phyloP scores from a whole-genome alignment of 108 stramenopile genomes.

The Nannochloropsis oceanica region DNA sequence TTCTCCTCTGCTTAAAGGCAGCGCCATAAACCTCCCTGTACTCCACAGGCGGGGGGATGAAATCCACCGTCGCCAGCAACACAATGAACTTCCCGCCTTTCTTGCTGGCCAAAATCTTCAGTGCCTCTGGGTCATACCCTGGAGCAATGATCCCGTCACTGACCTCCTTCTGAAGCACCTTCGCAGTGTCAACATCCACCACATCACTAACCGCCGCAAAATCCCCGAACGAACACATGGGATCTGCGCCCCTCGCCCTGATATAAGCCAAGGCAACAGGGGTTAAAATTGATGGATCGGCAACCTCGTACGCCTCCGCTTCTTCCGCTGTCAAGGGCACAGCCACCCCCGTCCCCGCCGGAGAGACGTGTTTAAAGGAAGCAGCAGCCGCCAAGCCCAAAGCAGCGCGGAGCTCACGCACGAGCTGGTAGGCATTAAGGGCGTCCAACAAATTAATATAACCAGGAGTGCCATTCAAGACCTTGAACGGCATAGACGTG shows the following conservation, averaged over 20 bases:
- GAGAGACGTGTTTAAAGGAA: conserved; percentile 94
- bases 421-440: conserved; percentile 92
- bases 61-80: conserved; percentile 66
- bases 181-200: conserved; percentile 91
- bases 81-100: conserved; percentile 97
- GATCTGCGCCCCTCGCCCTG: conserved; percentile 93
- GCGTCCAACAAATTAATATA: conserved; percentile 98
- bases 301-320: conserved; percentile 63
- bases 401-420: conserved; percentile 70
- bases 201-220: conserved; percentile 85
- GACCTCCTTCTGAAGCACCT: conserved; percentile 84
- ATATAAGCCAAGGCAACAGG: conserved; percentile 86
- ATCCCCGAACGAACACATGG: conserved; percentile 95
- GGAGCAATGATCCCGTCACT: conserved; percentile 98
- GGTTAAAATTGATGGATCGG: conserved; percentile 56
- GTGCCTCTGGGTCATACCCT: conserved; percentile 81
- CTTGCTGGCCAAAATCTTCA: conserved; percentile 81
- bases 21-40: conserved; percentile 96
- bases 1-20: conserved; percentile 87
- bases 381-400: conserved; percentile 83
- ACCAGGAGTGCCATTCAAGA: conserved; percentile 80
- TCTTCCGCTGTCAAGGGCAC: conserved; percentile 74
- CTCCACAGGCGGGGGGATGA: conserved; percentile 63
- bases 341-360: conserved; percentile 90
- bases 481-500: conserved; percentile 60